phyloP scores from a whole-genome alignment of 2,329 filamentous ascomycete genomes.

The Aspergillus sp. region DNA sequence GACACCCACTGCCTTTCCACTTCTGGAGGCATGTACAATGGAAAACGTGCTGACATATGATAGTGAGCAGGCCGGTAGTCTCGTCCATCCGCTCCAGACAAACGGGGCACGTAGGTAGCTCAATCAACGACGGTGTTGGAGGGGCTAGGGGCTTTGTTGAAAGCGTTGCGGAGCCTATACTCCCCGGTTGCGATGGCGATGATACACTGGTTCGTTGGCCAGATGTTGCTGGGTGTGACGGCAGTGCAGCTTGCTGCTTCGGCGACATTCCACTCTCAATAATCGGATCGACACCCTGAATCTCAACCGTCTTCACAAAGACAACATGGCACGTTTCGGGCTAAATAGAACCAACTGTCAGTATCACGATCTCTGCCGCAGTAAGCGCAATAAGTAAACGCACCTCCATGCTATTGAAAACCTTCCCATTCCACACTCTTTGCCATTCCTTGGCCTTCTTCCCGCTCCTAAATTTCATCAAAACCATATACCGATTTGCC shows the following conservation, averaged over 20 bases:
- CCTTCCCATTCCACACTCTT: slow-evolving; percentile 83
- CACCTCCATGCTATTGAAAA: slow-evolving; percentile 90
- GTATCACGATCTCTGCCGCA: background rate
- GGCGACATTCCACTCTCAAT: slow-evolving; percentile 22
- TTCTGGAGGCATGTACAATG: slow-evolving; percentile 95
- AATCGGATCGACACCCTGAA: slow-evolving; percentile 62
- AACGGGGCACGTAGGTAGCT: slow-evolving; percentile 92
- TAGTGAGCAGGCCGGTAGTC: slow-evolving; percentile 90
- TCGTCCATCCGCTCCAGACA: slow-evolving; percentile 98
- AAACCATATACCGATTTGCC: slow-evolving; percentile 88
- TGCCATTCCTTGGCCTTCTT: slow-evolving; percentile 77
- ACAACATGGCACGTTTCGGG: slow-evolving; percentile 94
- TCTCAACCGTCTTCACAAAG: slow-evolving; percentile 88
- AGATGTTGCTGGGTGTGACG: slow-evolving; percentile 1
- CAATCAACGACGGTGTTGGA: slow-evolving; percentile 80
- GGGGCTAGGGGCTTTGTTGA: slow-evolving; percentile 65
- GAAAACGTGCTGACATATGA: slow-evolving; percentile 96
- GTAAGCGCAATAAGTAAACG: slow-evolving; percentile 26
- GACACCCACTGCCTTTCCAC: slow-evolving; percentile 92
- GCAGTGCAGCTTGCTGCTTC: slow-evolving; percentile 59
- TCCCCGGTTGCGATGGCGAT: slow-evolving; percentile 31
- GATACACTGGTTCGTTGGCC: slow-evolving; percentile 24
- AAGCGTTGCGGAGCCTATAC: slow-evolving; percentile 45
- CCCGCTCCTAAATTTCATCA: slow-evolving; percentile 86
- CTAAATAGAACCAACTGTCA: slow-evolving; percentile 44